Base-by-base conservation (phyloP, 164 flowering plant genomes). In the Cinnamomum micranthum region DNA sequence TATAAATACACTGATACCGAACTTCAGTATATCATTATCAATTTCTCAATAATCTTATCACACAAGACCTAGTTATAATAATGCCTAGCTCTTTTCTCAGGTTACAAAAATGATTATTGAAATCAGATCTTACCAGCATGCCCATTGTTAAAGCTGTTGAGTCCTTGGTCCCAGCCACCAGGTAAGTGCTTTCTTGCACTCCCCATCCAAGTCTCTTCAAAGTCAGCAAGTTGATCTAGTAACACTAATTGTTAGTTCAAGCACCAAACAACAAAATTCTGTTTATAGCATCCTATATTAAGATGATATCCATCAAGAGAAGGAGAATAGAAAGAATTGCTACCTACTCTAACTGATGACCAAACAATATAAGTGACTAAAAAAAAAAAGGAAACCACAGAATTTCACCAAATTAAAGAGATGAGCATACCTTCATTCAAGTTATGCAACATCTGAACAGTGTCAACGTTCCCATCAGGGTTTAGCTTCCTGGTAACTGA, bases 391-490 rank as follows among this genome's bases (percentile, higher is more conserved):
- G 19, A 4, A 55, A 6, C 60, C n/a, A 55, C n/a, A 13, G 60
- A 55, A 17, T 55, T 17, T 13, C 60, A 67, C 47, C 19, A 22
- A 67, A 67, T 28, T 2, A 31, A 67, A 11, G 33, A 20, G 22
- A 50, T 71, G 22, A 69, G 69, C 80, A 74, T 80, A 95, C 98
- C 96, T 90, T 90, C 91, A 70, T 90, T 74, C 69, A 95, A 60
- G 79, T 94, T 95, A 81, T 95, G 98, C 58, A 95, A 76, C 6
- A 88, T 87, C 80, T 93, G 97, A 80, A 83, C 65, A 1, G 89
- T 86, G 19, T 90, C 92, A 71, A 95, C 95, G 62, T 84, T 87
- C 4, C 99, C 99, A 87, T 90, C 93, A 11, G 98, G 73, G 52
- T 85, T 82, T 25, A 95, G 94, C 83, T 85, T 94, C 84, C 94